These are phyloP conservation scores for Pilaira anomala DNA, from an alignment of 192 early-diverging fungal species.

Conservation along the genomic window DNA sequence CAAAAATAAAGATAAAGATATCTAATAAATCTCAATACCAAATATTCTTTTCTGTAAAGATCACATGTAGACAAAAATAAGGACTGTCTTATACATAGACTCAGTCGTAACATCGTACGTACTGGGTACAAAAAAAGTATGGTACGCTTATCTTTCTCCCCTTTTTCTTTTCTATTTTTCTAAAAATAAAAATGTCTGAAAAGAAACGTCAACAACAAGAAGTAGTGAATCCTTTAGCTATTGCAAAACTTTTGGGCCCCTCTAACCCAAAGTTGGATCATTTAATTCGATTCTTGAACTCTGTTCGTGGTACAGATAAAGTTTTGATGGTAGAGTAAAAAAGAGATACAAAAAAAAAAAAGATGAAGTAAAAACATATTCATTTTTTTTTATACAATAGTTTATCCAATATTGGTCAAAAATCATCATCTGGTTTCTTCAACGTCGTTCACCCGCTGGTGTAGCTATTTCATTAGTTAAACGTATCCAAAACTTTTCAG, in stretches of 20 bases:
- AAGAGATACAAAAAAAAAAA: too few species aligned
- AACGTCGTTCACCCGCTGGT: slow-evolving; percentile 32
- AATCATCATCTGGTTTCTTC: slow-evolving; percentile 78
- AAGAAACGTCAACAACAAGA: background rate
- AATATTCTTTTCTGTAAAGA: too few species aligned
- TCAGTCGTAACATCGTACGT: too few species aligned
- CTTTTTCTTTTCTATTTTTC: too few species aligned
- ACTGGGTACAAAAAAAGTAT: too few species aligned
- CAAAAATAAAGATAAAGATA: too few species aligned
- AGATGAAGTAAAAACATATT: background rate
- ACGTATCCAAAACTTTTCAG: slow-evolving; percentile 75
- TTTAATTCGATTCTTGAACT: slow-evolving; percentile 57
- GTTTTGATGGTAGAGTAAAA: slow-evolving; percentile 56
- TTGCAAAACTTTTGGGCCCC: slow-evolving; percentile 48
- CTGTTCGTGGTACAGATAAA: slow-evolving; percentile 65
- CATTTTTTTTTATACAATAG: slow-evolving; percentile 43
- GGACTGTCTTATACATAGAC: too few species aligned
- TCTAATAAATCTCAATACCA: too few species aligned
- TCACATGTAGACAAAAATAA: too few species aligned
- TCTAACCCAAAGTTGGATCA: slow-evolving; percentile 66
- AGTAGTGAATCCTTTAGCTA: slow-evolving; percentile 41
- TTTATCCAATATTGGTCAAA: slow-evolving; percentile 91
- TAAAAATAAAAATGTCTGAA: too few species aligned
- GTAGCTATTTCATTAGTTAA: slow-evolving; percentile 54
- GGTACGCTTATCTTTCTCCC: too few species aligned